Evolutionary conservation across 257 asterid genomes (phyloP).

Genomic region (Capsicum pubescens): DNA sequence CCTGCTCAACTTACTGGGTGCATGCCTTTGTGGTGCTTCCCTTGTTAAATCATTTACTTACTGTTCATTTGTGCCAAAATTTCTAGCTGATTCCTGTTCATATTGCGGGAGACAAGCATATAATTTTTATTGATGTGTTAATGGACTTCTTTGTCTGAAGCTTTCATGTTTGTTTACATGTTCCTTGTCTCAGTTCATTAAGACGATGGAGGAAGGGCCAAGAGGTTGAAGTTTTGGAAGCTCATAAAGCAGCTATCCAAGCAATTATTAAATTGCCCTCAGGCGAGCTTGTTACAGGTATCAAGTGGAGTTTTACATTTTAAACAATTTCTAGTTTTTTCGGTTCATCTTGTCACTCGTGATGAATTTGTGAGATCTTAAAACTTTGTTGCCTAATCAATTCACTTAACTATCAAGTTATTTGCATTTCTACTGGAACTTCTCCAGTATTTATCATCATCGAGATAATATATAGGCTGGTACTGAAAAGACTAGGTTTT

Average conservation of each 20-base stretch:
- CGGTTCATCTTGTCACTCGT: neutral
- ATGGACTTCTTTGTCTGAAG: constrained; percentile 18
- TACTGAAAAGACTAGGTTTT: neutral
- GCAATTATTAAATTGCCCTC: constrained; percentile 82
- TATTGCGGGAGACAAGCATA: neutral
- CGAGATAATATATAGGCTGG: constrained; percentile 2
- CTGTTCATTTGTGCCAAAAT: neutral
- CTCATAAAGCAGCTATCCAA: constrained; percentile 84
- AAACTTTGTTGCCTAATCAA: neutral
- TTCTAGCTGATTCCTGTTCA: neutral
- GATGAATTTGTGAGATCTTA: neutral
- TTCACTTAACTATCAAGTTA: neutral
- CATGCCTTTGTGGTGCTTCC: neutral
- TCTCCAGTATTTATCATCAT: neutral
- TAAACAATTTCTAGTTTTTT: neutral
- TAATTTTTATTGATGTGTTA: neutral
- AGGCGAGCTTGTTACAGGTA: constrained; percentile 93
- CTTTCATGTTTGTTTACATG: constrained; percentile 19
- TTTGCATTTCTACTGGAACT: neutral
- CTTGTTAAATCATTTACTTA: constrained; percentile 10
- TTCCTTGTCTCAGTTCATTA: constrained; percentile 60
- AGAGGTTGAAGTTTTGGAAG: constrained; percentile 81
- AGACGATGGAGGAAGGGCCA: constrained; percentile 93
- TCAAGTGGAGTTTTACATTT: constrained; percentile 26
- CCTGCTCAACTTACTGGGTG: constrained; percentile 12